Percentiles rank a stretch among this genome's conserved stretches.
Evolutionary conservation across 306 rosid species (phyloP).

Genomic region (Aeschynomene evenia): DNA sequence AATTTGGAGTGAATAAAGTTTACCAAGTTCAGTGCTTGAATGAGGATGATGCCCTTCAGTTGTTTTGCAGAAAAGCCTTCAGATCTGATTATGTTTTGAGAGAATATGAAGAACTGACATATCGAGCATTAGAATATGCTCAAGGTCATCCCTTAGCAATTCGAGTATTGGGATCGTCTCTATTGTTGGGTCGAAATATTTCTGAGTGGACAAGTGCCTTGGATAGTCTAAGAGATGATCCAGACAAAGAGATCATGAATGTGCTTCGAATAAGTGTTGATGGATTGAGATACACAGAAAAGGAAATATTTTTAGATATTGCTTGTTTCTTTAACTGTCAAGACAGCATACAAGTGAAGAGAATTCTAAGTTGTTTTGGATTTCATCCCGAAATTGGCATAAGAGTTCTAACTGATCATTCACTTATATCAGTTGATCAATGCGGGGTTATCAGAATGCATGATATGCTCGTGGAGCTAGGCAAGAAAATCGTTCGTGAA

Average conservation of each 20-base stretch:
- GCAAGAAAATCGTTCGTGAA: slow-evolving; percentile 3
- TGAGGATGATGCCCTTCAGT: background rate
- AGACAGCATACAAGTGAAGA: no score
- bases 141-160: slow-evolving; percentile 21
- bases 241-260: no score
- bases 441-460: background rate
- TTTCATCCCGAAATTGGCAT: no score
- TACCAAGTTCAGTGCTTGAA: background rate
- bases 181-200: background rate
- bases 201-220: slow-evolving; percentile 1
- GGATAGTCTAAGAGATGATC: no score
- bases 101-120: background rate
- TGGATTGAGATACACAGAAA: no score
- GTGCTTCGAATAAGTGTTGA: no score
- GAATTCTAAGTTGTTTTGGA: no score
- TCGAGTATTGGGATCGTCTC: slow-evolving; percentile 9
- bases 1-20: background rate
- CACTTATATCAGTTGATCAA: no score
- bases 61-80: background rate
- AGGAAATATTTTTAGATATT: no score
- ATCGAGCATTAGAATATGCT: background rate
- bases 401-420: no score
- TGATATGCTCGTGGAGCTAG: background rate
- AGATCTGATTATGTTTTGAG: background rate
- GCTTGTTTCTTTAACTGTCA: no score